Conservation (phyloP, 2,329 filamentous ascomycete genomes). For the Helotiales sp. region DNA sequence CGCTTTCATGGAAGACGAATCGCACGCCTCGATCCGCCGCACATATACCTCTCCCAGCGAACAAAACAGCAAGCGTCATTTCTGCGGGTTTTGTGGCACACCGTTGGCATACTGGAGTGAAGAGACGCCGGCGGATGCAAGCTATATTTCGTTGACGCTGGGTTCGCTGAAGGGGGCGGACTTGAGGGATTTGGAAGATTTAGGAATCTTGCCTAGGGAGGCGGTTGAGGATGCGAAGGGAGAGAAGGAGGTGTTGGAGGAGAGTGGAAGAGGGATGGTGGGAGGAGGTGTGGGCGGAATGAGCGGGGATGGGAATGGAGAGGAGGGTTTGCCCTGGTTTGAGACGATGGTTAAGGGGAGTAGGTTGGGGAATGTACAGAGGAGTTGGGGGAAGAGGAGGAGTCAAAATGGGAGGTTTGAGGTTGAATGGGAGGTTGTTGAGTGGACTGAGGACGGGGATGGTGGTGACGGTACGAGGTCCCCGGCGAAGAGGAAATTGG, state of each 20-base stretch:
- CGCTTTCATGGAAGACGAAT: constrained; percentile 80
- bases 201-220: constrained; percentile 70
- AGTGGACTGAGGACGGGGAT: constrained; percentile 64
- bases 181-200: constrained; percentile 72
- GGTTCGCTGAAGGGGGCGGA: constrained; percentile 76
- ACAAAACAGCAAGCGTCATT: constrained; percentile 68
- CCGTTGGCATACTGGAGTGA: constrained; percentile 86
- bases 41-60: constrained; percentile 66
- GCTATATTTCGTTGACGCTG: constrained; percentile 82
- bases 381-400: constrained; percentile 57
- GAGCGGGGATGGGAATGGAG: constrained; percentile 25
- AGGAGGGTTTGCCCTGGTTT: constrained; percentile 78
- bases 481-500: constrained; percentile 59
- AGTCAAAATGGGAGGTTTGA: constrained; percentile 67
- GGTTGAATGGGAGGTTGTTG: constrained; percentile 84
- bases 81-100: constrained; percentile 92
- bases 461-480: constrained; percentile 44
- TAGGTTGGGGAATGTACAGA: constrained; percentile 69
- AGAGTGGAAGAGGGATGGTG: background rate
- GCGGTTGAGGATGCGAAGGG: constrained; percentile 44
- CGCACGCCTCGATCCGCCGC: constrained; percentile 67
- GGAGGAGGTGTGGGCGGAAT: constrained; percentile 32
- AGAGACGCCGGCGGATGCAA: constrained; percentile 68
- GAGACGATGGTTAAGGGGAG: constrained; percentile 81
- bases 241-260: constrained; percentile 34